These are phyloP conservation scores for Stachybotrys chlorohalonatus DNA, from an alignment of 2,329 filamentous ascomycete species.

Conservation along the genomic window DNA sequence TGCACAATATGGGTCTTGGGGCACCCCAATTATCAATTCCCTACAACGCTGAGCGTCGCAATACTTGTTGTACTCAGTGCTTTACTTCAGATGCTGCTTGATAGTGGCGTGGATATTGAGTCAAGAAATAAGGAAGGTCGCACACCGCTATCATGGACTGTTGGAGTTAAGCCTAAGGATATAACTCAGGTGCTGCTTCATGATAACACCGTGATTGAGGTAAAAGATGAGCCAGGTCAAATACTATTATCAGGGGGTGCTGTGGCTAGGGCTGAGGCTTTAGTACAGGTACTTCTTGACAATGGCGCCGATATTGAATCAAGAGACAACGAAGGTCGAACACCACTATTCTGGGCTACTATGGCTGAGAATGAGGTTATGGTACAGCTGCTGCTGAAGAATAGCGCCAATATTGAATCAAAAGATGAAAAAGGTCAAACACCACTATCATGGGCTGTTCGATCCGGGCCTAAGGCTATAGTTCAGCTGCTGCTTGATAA, in stretches of 20 bases:
- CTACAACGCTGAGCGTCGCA: too few species aligned
- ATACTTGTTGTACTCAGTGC: background rate
- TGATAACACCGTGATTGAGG: background rate
- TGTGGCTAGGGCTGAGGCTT: background rate
- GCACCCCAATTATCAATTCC: too few species aligned
- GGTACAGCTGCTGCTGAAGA: background rate
- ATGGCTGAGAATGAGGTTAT: background rate
- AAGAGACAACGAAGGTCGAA: background rate
- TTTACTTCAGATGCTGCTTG: background rate
- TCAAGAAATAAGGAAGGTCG: background rate
- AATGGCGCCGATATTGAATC: background rate
- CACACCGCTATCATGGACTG: background rate
- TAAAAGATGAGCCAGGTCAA: background rate
- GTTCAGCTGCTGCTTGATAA: background rate
- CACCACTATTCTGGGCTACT: background rate
- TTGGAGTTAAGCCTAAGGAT: background rate
- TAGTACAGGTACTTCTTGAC: background rate
- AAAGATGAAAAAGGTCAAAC: background rate
- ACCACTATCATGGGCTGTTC: background rate
- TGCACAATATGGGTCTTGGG: too few species aligned
- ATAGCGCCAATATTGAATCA: background rate
- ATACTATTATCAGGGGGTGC: background rate
- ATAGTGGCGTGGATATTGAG: background rate
- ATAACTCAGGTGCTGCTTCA: background rate
- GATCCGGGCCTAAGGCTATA: background rate